Evolutionary conservation across 805 yeast species (phyloP), one percentile per base, ranked within the genome.

Genomic region (Millerago galiae): DNA sequence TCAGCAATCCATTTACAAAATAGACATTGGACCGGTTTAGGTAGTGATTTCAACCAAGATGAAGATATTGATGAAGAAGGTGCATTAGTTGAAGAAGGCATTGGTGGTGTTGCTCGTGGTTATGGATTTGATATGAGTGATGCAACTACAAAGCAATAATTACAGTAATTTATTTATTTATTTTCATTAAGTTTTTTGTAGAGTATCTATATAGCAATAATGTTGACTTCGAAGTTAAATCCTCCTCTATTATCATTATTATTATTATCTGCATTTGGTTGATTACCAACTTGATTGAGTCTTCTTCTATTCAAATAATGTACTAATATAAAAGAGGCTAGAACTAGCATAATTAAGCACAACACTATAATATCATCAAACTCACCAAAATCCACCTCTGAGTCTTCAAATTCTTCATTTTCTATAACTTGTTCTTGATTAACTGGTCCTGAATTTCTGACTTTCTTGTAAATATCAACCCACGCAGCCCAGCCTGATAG

Each of bases 21-120:
- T 11, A 74, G 91, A 53, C 65, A 70, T 24, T 91, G 98, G 98
- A 77, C 81, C 0, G 99, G 99, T 1, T 67, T 91, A 28, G 99
- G 98, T 1, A 82, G 93, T 46, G 97, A 91, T 56, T 88, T 70
- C 62, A 51, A 55, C 8, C 63, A 58, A 2, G 66, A 63, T 8
- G 67, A 63, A 1, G 69, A 50, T 10, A 37, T 62, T 7, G 76
- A 68, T n/a, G 66, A 60, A 13, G 70, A 65, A 31, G 96, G 95
- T 32, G 95, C 97, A 0, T 60, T 70, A 0, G 72, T 88, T 1
- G 95, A 89, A 56, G 80, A 82, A 49, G 99, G 99, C 1, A 70
- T 82, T 37, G 70, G 75, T 2, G 99, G 99, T 32, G 77, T 91
- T 43, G 99, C 99, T 2, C 71, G 98, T 51, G 95, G 93, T 2